Percentiles rank a stretch among this genome's conserved stretches.
Conservation (phyloP, 176 grass and related monocot genomes). For the Musa acuminata region DNA sequence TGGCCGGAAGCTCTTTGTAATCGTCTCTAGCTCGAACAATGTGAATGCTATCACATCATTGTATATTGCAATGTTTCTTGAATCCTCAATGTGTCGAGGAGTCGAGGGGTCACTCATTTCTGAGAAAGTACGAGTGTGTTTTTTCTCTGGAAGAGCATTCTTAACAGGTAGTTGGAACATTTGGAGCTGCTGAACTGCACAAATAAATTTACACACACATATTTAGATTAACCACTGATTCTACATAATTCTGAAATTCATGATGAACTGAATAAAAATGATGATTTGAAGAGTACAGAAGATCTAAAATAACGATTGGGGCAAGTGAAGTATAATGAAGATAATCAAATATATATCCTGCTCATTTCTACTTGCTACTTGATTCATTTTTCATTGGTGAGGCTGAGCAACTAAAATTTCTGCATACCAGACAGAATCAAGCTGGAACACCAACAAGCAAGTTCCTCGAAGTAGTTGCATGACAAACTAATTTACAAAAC, state of each 20-base stretch:
- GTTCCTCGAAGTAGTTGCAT: not conserved
- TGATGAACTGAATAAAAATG: no score
- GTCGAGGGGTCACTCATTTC: slow-evolving; percentile 73
- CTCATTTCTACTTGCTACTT: not conserved
- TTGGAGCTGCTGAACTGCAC: slow-evolving; percentile 87
- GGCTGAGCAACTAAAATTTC: not conserved
- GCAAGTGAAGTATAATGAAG: not conserved
- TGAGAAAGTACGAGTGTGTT: slow-evolving; percentile 53
- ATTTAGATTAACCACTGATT: not conserved
- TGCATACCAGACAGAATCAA: not conserved
- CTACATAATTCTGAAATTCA: not conserved
- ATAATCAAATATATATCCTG: not conserved
- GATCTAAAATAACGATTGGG: not conserved
- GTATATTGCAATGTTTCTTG: slow-evolving; percentile 91
- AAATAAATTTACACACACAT: not conserved
- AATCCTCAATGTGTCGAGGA: slow-evolving; percentile 69
- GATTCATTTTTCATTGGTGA: not conserved
- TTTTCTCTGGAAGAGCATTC: slow-evolving; percentile 43
- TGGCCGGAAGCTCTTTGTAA: slow-evolving; percentile 90
- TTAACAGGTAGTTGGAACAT: slow-evolving; percentile 71
- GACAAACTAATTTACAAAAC: not conserved
- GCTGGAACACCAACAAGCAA: not conserved
- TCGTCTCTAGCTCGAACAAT: slow-evolving; percentile 90
- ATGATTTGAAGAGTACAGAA: not conserved
- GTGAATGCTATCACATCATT: slow-evolving; percentile 90